phyloP scores from a whole-genome alignment of 305 asterid species.

The Striga hermonthica region DNA sequence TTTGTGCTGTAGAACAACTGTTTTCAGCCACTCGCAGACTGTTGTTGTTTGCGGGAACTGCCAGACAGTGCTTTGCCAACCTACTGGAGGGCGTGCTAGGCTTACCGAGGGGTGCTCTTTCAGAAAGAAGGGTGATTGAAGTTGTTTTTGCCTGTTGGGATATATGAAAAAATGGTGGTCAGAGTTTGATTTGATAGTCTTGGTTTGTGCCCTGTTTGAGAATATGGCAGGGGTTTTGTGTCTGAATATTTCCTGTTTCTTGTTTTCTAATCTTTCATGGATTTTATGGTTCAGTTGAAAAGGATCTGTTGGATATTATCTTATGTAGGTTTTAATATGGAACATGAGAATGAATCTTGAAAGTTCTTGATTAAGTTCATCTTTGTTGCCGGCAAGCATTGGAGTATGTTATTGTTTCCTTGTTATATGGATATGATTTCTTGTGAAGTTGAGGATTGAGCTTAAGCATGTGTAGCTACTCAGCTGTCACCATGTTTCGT shows the following conservation, averaged over 20 bases:
- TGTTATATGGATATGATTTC: no score
- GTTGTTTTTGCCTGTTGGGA: background rate
- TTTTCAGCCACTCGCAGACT: conserved; percentile 39
- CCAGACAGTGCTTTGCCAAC: conserved; percentile 46
- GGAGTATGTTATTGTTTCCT: no score
- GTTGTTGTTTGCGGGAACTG: conserved; percentile 45
- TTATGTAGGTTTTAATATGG: background rate
- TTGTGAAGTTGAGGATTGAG: no score
- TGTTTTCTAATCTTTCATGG: background rate
- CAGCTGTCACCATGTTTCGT: no score
- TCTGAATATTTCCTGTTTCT: background rate
- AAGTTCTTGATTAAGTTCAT: no score
- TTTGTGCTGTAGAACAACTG: conserved; percentile 35
- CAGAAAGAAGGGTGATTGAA: conserved; percentile 41
- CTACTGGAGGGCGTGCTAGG: conserved; percentile 43
- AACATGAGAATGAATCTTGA: background rate
- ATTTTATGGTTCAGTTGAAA: background rate
- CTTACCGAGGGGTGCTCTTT: conserved; percentile 48
- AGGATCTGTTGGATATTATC: background rate
- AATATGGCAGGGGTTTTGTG: background rate
- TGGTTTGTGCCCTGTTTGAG: no score
- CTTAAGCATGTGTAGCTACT: no score
- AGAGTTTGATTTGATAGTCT: background rate
- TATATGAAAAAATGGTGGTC: background rate
- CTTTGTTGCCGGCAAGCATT: no score